These are phyloP conservation scores for Dothistroma pini DNA, from an alignment of 2,329 filamentous ascomycete genomes.

Conservation along the genomic window DNA sequence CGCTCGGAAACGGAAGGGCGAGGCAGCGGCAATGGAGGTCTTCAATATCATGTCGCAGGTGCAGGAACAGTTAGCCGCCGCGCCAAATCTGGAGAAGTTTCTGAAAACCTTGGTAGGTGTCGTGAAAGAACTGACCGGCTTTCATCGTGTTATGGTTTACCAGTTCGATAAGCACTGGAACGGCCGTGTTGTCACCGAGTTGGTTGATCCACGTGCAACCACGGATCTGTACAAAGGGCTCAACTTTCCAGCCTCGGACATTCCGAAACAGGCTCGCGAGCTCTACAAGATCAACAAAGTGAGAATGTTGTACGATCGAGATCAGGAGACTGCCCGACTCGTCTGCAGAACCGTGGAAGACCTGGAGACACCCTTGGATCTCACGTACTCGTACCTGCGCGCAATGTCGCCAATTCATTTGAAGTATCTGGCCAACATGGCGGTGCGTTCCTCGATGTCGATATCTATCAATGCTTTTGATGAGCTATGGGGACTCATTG, in stretches of 20 bases:
- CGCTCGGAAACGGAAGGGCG: slow-evolving; percentile 69
- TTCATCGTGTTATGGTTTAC: slow-evolving; percentile 90
- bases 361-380: slow-evolving; percentile 70
- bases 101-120: slow-evolving; percentile 80
- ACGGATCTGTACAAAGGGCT: slow-evolving; percentile 83
- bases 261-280: slow-evolving; percentile 80
- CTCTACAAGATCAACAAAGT: slow-evolving; percentile 89
- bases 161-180: slow-evolving; percentile 83
- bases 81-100: slow-evolving; percentile 66
- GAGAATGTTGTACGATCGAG: slow-evolving; percentile 78
- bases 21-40: slow-evolving; percentile 81
- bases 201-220: slow-evolving; percentile 75
- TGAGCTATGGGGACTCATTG: slow-evolving; percentile 83
- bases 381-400: slow-evolving; percentile 78
- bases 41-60: slow-evolving; percentile 92
- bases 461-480: slow-evolving; percentile 85
- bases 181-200: slow-evolving; percentile 80
- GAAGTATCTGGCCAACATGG: slow-evolving; percentile 86
- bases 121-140: slow-evolving; percentile 83
- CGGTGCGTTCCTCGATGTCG: slow-evolving; percentile 89
- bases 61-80: slow-evolving; percentile 76
- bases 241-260: slow-evolving; percentile 85
- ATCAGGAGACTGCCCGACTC: slow-evolving; percentile 72
- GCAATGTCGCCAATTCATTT: slow-evolving; percentile 89
- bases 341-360: slow-evolving; percentile 75